Conservation (phyloP, 78 protist genomes). For the Dictyostelium capitatum region DNA sequence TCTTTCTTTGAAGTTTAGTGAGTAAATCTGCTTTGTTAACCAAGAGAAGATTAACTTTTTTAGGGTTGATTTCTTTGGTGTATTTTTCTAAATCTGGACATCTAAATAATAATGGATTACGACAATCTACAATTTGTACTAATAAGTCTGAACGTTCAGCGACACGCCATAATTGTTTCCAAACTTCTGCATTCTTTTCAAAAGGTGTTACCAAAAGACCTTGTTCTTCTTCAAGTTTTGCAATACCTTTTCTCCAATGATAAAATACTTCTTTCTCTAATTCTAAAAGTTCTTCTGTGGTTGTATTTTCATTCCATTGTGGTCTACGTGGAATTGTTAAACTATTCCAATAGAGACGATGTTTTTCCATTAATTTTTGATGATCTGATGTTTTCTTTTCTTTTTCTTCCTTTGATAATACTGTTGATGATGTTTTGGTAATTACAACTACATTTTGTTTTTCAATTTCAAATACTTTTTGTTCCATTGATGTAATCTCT, state of each 20-base stretch:
- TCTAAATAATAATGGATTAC: constrained; percentile 97
- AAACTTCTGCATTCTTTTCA: constrained; percentile 97
- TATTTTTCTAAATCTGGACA: constrained; percentile 92
- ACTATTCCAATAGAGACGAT: constrained; percentile 40
- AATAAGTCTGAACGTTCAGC: constrained; percentile 94
- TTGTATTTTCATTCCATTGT: constrained; percentile 82
- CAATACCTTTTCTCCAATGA: constrained; percentile 95
- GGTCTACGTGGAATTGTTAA: constrained; percentile 93
- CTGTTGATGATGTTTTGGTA: constrained; percentile 50
- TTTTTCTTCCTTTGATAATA: constrained; percentile 60
- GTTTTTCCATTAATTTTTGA: constrained; percentile 17
- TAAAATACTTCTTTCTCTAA: constrained; percentile 90
- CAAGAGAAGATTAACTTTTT: constrained; percentile 87
- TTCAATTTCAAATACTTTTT: constrained; percentile 79
- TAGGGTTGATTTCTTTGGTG: constrained; percentile 45
- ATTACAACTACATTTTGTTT: constrained; percentile 83
- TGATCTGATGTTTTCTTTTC: constrained; percentile 38
- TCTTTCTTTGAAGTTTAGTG: constrained; percentile 84
- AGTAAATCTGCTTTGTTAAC: constrained; percentile 99
- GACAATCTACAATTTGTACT: constrained; percentile 98
- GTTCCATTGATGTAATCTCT: constrained; percentile 63
- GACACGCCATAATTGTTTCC: constrained; percentile 99
- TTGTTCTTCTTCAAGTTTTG: constrained; percentile 89
- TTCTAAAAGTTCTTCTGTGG: constrained; percentile 82
- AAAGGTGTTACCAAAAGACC: constrained; percentile 94